A percentile compares a stretch with the other conserved stretches of the same genome.
phyloP scores from a whole-genome alignment of 1,139 yeast genomes.

The Magnusiomyces magnusii region DNA sequence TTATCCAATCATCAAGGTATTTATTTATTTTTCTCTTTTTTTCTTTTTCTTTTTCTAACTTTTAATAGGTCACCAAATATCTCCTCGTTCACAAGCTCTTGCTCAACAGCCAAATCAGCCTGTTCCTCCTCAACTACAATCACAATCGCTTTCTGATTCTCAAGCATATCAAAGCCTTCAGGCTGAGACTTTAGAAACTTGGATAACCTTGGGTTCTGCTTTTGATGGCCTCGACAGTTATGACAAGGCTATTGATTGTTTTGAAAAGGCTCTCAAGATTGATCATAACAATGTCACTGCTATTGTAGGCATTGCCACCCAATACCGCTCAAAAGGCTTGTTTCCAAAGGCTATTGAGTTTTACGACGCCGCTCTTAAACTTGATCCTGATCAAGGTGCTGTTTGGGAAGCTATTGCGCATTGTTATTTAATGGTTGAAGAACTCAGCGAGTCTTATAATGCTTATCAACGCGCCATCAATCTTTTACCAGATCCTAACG shows the following conservation, averaged over 20 bases:
- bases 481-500: conserved; percentile 86
- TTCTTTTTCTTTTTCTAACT: neutral
- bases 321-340: conserved; percentile 81
- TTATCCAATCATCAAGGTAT: neutral
- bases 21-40: neutral
- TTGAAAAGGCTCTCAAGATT: conserved; percentile 79
- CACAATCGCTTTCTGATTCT: conserved; percentile 5
- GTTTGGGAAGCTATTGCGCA: conserved; percentile 98
- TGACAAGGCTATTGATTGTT: conserved; percentile 83
- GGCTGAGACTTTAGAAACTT: conserved; percentile 69
- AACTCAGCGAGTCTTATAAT: conserved; percentile 87
- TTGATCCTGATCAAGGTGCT: conserved; percentile 75
- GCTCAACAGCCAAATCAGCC: neutral
- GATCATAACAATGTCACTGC: conserved; percentile 82
- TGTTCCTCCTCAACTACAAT: neutral
- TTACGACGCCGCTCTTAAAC: conserved; percentile 77
- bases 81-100: neutral
- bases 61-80: conserved; percentile 3
- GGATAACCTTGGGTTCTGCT: conserved; percentile 82
- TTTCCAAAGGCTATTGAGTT: conserved; percentile 91
- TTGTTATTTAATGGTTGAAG: conserved; percentile 94
- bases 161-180: conserved; percentile 43
- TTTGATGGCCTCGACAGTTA: conserved; percentile 86
- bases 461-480: conserved; percentile 95
- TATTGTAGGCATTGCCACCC: conserved; percentile 74